Conservation (phyloP, 495 filamentous ascomycete genomes). For the Xylaria intraflava region DNA sequence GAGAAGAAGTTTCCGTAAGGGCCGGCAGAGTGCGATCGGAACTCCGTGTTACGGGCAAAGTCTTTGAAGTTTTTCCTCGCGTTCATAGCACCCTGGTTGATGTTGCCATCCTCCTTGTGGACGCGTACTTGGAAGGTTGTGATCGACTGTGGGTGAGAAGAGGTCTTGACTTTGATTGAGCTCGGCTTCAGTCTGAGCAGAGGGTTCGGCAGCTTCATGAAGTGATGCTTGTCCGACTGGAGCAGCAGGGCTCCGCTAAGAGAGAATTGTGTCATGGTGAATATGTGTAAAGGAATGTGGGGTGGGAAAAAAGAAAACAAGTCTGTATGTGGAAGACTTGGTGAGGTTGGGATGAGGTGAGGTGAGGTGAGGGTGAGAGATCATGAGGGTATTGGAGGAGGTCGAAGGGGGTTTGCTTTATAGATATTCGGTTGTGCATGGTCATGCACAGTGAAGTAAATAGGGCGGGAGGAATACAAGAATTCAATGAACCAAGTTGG, state of each 20-base stretch:
- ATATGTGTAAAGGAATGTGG: background rate
- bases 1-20: constrained; percentile 12
- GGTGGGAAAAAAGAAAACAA: constrained; percentile 7
- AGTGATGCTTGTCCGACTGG: constrained; percentile 2
- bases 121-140: constrained; percentile 9
- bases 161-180: constrained; percentile 4
- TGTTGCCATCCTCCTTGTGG: constrained; percentile 12
- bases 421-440: constrained; percentile 1
- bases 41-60: constrained; percentile 1
- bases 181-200: constrained; percentile 4
- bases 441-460: constrained; percentile 10
- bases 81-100: constrained; percentile 9
- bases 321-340: constrained; percentile 5
- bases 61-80: constrained; percentile 13
- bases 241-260: constrained; percentile 4
- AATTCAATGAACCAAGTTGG: constrained; percentile 3
- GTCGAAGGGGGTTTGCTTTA: constrained; percentile 12
- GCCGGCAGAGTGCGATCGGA: constrained; percentile 7
- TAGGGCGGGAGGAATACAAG: background rate
- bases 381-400: background rate
- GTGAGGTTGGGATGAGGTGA: background rate
- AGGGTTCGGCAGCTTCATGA: constrained; percentile 2
- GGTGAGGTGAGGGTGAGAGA: background rate
- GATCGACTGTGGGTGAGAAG: constrained; percentile 7
- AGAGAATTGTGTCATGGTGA: constrained; percentile 11